Evolutionary conservation across 2,329 filamentous ascomycete genomes (phyloP).

Genomic region (Hypoxylon sp.): DNA sequence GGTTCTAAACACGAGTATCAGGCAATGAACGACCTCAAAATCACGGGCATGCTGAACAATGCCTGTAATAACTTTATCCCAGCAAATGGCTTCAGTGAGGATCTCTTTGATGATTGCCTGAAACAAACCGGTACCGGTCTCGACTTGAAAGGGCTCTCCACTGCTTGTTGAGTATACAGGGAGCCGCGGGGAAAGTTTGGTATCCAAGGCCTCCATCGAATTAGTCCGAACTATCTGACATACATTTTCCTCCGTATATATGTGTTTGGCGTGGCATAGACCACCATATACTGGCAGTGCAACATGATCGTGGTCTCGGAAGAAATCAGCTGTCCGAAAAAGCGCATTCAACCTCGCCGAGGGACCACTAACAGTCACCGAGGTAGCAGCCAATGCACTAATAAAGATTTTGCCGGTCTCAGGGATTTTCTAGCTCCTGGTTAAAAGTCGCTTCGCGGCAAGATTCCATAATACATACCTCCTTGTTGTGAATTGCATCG

Average conservation of each 20-base stretch:
- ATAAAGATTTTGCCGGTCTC: constrained; percentile 59
- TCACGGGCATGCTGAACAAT: constrained; percentile 1
- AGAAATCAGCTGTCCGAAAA: constrained; percentile 52
- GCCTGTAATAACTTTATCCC: constrained; percentile 19
- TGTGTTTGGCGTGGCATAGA: constrained; percentile 60
- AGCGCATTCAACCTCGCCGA: constrained; percentile 53
- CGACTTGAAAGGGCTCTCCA: constrained; percentile 8
- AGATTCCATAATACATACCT: background rate
- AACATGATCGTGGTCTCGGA: constrained; percentile 53
- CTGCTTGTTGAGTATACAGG: constrained; percentile 11
- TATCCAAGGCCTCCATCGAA: constrained; percentile 10
- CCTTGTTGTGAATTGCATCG: constrained; percentile 22
- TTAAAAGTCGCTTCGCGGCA: background rate
- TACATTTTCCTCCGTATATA: constrained; percentile 56
- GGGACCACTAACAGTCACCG: constrained; percentile 59
- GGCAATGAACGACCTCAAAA: constrained; percentile 9
- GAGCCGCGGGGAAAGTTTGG: background rate
- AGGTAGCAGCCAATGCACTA: constrained; percentile 55
- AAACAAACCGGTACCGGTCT: constrained; percentile 15
- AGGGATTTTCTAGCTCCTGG: constrained; percentile 45
- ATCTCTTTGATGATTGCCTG: constrained; percentile 23
- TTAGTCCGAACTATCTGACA: constrained; percentile 45
- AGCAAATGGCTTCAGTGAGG: constrained; percentile 19
- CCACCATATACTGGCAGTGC: constrained; percentile 57
- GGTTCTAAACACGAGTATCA: constrained; percentile 14